Evolutionary conservation across 2,329 filamentous ascomycete genomes (phyloP).

Genomic region (Botrytis squamosa): DNA sequence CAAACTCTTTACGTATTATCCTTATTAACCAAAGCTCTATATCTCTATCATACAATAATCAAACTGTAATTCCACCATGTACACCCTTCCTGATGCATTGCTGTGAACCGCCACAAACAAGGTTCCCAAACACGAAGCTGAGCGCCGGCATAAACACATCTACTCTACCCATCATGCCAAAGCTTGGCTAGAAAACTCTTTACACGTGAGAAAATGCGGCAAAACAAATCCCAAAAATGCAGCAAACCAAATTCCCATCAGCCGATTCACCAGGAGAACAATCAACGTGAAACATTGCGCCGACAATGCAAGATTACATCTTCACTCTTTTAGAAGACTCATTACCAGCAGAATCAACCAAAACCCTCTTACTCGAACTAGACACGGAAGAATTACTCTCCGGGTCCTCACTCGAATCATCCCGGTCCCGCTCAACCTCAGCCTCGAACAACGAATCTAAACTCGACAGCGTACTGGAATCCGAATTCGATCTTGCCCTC

Average conservation of each 20-base stretch:
- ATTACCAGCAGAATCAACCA: no score
- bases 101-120: background rate
- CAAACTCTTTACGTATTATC: background rate
- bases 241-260: background rate
- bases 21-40: background rate
- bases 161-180: background rate
- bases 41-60: background rate
- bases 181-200: background rate
- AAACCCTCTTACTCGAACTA: background rate
- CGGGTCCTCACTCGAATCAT: background rate
- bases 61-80: background rate
- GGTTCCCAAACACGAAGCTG: background rate
- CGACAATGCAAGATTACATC: background rate
- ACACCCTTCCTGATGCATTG: background rate
- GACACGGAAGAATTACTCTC: background rate
- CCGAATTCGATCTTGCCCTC: background rate
- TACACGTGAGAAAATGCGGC: background rate
- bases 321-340: background rate
- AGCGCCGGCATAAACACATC: background rate
- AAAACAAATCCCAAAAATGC: background rate
- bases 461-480: background rate
- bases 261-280: background rate
- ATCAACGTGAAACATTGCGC: background rate
- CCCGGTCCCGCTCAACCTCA: background rate
- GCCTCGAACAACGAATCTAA: conserved; percentile 3